Evolutionary conservation across 306 rosid species (phyloP).

Genomic region (Hippophae rhamnoides): DNA sequence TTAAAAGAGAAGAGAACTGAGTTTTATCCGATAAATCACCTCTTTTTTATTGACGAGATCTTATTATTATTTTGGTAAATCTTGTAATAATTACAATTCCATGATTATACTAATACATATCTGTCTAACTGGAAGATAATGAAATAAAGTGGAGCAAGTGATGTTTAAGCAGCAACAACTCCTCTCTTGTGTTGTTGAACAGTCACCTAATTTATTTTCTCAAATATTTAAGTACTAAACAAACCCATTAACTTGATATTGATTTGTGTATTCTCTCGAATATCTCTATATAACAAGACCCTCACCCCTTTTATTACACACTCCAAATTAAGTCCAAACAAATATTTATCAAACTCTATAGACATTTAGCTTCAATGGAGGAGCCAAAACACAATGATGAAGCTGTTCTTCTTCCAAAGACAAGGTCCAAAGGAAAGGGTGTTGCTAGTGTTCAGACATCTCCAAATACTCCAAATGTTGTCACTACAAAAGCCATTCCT

Average conservation of each 20-base stretch:
- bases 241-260: constrained; percentile 14
- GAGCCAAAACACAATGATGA: constrained; percentile 7
- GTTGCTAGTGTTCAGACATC: constrained; percentile 9
- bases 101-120: too few species aligned
- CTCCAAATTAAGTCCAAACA: background rate
- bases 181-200: background rate
- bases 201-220: background rate
- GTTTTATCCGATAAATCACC: too few species aligned
- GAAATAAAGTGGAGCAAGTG: constrained; percentile 35
- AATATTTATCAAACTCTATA: background rate
- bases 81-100: too few species aligned
- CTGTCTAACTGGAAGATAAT: background rate
- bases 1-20: too few species aligned
- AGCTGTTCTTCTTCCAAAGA: constrained; percentile 26
- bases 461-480: constrained; percentile 2
- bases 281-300: background rate
- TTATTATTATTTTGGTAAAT: too few species aligned
- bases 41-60: too few species aligned
- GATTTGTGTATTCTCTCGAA: background rate
- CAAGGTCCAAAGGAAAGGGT: constrained; percentile 36
- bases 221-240: constrained; percentile 8
- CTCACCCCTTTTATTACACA: too few species aligned
- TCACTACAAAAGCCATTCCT: constrained; percentile 29
- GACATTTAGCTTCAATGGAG: constrained; percentile 25
- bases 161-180: constrained; percentile 25